phyloP scores from a whole-genome alignment of 371 early-diverging fungal genomes.

The Mortierella sp. region DNA sequence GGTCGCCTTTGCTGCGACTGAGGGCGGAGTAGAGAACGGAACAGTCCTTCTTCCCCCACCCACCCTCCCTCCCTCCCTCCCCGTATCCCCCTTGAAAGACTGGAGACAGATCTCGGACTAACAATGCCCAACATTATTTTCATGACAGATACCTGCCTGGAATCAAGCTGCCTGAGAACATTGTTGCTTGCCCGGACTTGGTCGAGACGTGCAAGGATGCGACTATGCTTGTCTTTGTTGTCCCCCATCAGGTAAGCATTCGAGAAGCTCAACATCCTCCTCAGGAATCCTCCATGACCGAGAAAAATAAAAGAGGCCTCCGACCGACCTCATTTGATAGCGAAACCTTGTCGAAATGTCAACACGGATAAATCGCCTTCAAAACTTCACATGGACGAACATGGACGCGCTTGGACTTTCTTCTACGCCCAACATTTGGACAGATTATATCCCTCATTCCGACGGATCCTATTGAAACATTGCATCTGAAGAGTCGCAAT shows the following conservation, averaged over 20 bases:
- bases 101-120: background rate
- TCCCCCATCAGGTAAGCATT: slow-evolving; percentile 87
- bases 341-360: background rate
- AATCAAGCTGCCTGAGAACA: slow-evolving; percentile 85
- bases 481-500: too few species aligned
- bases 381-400: slow-evolving; percentile 2
- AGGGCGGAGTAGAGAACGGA: slow-evolving; percentile 15
- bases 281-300: too few species aligned
- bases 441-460: too few species aligned
- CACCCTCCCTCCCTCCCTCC: background rate
- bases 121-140: too few species aligned
- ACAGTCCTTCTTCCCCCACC: background rate
- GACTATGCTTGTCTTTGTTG: slow-evolving; percentile 92
- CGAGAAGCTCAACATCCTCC: slow-evolving; percentile 5
- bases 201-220: slow-evolving; percentile 79
- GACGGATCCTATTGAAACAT: too few species aligned
- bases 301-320: too few species aligned
- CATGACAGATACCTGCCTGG: slow-evolving; percentile 86
- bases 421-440: background rate
- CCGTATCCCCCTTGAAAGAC: too few species aligned
- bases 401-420: background rate
- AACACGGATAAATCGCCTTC: background rate
- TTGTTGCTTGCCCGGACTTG: slow-evolving; percentile 86
- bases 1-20: background rate
- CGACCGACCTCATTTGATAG: background rate